These are phyloP conservation scores for Chrysopogon serrulatus DNA, from an alignment of 176 grass and related monocot species.

Conservation along the genomic window DNA sequence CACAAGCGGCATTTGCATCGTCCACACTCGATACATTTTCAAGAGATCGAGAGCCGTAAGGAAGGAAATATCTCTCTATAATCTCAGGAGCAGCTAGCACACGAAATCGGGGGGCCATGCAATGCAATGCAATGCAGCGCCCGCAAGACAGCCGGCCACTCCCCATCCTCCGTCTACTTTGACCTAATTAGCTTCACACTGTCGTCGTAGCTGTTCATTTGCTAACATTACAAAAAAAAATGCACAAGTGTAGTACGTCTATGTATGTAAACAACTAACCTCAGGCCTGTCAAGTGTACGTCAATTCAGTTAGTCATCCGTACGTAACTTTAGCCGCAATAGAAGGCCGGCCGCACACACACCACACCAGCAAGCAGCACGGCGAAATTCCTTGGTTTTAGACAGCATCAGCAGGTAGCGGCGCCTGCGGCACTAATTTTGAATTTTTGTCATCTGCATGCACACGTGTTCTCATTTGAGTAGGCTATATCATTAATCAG, in stretches of 20 bases:
- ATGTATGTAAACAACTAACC: too few species aligned
- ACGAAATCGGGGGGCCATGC: not conserved
- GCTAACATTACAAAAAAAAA: too few species aligned
- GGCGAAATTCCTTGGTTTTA: too few species aligned
- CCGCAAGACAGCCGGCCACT: not conserved
- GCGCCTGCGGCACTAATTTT: too few species aligned
- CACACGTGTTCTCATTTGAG: not conserved
- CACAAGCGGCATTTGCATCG: not conserved
- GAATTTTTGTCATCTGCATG: too few species aligned
- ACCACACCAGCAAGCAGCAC: not conserved
- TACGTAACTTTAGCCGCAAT: slow-evolving; percentile 15
- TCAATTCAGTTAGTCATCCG: not conserved
- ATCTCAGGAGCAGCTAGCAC: not conserved
- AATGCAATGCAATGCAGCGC: too few species aligned
- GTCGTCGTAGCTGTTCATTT: too few species aligned
- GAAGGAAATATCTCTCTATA: not conserved
- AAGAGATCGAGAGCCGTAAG: not conserved
- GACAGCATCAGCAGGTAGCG: not conserved
- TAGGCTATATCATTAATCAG: not conserved
- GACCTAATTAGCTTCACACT: not conserved
- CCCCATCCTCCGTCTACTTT: not conserved
- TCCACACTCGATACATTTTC: not conserved
- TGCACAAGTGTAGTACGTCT: too few species aligned
- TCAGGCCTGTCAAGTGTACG: too few species aligned
- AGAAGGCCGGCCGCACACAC: not conserved